Conservation (phyloP, 2,329 filamentous ascomycete genomes). For the Diaporthe sp. region DNA sequence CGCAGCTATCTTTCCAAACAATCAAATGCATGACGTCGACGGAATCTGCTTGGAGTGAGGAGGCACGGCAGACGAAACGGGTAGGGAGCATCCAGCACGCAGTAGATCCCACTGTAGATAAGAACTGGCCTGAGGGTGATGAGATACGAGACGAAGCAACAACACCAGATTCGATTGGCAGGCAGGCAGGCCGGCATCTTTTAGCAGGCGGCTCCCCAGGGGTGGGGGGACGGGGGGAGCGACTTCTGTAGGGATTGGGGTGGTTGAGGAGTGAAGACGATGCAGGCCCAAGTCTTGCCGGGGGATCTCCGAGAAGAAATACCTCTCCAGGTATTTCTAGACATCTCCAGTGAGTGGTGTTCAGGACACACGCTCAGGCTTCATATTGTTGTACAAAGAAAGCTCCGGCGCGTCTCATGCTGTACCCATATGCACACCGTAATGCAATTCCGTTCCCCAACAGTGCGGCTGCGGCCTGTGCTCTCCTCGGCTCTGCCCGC, state of each 20-base stretch:
- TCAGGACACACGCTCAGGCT: neutral
- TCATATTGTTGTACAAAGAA: neutral
- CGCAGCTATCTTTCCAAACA: slow-evolving; percentile 1
- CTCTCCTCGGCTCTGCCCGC: slow-evolving; percentile 25
- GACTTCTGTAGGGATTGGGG: neutral
- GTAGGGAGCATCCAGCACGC: neutral
- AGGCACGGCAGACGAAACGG: slow-evolving; percentile 10
- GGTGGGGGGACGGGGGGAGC: neutral
- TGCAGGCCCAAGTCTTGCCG: slow-evolving; percentile 23
- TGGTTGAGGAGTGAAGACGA: neutral
- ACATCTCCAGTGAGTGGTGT: neutral
- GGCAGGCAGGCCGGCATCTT: neutral
- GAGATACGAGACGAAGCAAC: neutral
- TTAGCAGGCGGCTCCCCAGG: neutral
- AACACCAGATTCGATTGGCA: neutral
- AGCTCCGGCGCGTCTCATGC: neutral
- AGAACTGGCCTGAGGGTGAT: neutral
- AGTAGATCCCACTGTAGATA: slow-evolving; percentile 17
- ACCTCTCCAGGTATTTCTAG: neutral
- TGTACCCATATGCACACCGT: neutral
- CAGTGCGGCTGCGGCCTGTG: slow-evolving; percentile 19
- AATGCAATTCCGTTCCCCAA: neutral
- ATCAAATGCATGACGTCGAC: slow-evolving; percentile 10
- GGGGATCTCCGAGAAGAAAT: neutral
- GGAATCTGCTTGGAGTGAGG: slow-evolving; percentile 9